Base-by-base conservation (phyloP, 768 basidiomycete genomes). In the Trametes sanguinea region DNA sequence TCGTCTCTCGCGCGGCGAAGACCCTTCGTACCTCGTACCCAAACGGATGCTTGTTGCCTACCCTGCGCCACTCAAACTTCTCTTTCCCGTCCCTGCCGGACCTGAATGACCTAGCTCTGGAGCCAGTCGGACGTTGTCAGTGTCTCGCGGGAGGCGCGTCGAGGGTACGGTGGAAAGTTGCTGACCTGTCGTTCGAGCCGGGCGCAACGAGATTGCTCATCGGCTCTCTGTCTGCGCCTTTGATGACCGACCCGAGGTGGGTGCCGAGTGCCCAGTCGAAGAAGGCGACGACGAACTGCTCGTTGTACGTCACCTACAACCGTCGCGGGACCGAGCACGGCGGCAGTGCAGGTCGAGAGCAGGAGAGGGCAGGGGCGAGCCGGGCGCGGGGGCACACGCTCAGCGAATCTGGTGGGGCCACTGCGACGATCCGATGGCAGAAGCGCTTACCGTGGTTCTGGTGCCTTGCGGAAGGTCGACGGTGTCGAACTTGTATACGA, bases 401-500 rank as follows among this genome's bases (percentile, higher is more conserved):
- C 54, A 62, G 54, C 42, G 55, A 22, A 62, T 57, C 55, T 57
- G 54, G 51, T 52, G 50, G 46, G 51, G 56, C 64, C 54, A 44
- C 54, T 10, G 51, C 46, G 40, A 50, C 44, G 46, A 48, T 53
- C 44, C 56, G 56, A 60, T 51, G 50, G 54, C 16, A 45, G 39
- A 50, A 57, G 51, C 43, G 45, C 78, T 69, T 68, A 84, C 85
- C 69, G 79, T 81, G 14, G 85, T 86, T 60, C 77, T 75, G 40
- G 79, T 76, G 65, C 77, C 78, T 46, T 66, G 67, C 37, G 55
- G 64, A 55, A 57, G 46, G 70, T 67, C 76, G 54, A 78, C 76
- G 10, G 89, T 90, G 70, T 86, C 83, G 73, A 91, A 89, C 69
- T 80, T 83, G 71, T 85, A 83, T 76, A 83, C 87, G 67, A 88